Evolutionary conservation across 2,329 filamentous ascomycete species (phyloP).

Genomic region (Ophiostoma piceae): DNA sequence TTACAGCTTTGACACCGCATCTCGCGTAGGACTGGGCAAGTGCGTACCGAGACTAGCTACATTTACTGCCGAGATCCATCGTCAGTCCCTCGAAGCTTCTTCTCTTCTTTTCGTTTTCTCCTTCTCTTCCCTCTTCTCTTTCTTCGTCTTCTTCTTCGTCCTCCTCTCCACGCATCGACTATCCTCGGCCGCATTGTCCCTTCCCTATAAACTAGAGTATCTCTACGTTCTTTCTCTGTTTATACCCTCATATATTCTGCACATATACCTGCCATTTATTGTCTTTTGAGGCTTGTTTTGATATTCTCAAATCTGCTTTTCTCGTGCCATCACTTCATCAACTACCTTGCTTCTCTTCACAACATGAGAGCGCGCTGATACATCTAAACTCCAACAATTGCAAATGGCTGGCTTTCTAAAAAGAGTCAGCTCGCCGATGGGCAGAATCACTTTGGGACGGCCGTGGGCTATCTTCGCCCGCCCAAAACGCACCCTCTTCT

Average conservation of each 20-base stretch:
- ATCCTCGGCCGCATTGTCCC: background rate
- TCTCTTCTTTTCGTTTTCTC: background rate
- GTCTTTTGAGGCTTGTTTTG: background rate
- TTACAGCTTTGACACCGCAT: background rate
- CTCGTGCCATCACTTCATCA: background rate
- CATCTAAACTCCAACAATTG: too few species aligned
- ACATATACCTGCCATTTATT: background rate
- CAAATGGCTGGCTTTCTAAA: background rate
- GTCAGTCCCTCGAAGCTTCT: background rate
- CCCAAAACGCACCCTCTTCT: conserved; percentile 12
- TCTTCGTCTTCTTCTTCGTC: background rate
- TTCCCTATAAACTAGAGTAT: background rate
- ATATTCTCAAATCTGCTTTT: background rate
- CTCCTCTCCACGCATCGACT: background rate
- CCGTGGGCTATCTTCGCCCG: conserved; percentile 13
- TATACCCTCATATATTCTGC: background rate
- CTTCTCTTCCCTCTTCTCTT: background rate
- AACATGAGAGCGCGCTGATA: background rate
- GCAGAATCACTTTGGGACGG: conserved; percentile 9
- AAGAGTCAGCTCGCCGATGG: conserved; percentile 12
- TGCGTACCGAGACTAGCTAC: background rate
- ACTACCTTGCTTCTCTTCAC: background rate
- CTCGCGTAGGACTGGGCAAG: background rate
- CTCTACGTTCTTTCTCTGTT: background rate
- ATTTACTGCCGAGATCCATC: background rate